Conservation (phyloP, 257 asterid species). For the Nicotiana benthamiana region DNA sequence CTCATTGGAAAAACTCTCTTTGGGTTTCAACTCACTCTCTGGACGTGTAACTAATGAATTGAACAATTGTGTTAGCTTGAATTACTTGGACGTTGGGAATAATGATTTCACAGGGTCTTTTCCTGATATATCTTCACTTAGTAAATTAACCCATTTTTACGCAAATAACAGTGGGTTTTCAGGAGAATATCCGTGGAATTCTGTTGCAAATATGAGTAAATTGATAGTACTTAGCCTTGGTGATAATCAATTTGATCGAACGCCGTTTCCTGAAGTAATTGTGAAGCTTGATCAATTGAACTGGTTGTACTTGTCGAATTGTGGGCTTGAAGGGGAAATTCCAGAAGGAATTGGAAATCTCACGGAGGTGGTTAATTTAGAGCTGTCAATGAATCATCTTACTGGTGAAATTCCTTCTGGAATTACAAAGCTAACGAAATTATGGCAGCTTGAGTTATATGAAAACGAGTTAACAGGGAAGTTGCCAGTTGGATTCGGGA, state of each 20-base stretch:
- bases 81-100: slow-evolving; percentile 58
- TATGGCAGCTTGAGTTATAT: slow-evolving; percentile 74
- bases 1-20: slow-evolving; percentile 50
- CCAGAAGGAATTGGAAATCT: slow-evolving; percentile 73
- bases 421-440: slow-evolving; percentile 47
- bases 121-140: slow-evolving; percentile 43
- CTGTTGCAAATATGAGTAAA: slow-evolving; percentile 35
- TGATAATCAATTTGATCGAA: slow-evolving; percentile 44
- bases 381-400: slow-evolving; percentile 43
- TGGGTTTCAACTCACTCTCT: slow-evolving; percentile 41
- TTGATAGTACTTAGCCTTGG: slow-evolving; percentile 60
- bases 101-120: slow-evolving; percentile 48
- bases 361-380: slow-evolving; percentile 38
- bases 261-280: slow-evolving; percentile 44
- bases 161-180: slow-evolving; percentile 61
- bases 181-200: slow-evolving; percentile 64
- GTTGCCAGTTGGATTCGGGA: slow-evolving; percentile 61
- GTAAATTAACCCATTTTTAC: slow-evolving; percentile 35
- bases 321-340: slow-evolving; percentile 57
- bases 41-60: slow-evolving; percentile 39
- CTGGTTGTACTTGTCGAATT: slow-evolving; percentile 61
- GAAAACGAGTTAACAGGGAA: slow-evolving; percentile 44
- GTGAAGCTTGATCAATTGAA: slow-evolving; percentile 29
- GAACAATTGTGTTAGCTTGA: slow-evolving; percentile 39
- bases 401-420: slow-evolving; percentile 61